Conservation (phyloP, 805 yeast genomes). For the Starmerella lactis-condensi region DNA sequence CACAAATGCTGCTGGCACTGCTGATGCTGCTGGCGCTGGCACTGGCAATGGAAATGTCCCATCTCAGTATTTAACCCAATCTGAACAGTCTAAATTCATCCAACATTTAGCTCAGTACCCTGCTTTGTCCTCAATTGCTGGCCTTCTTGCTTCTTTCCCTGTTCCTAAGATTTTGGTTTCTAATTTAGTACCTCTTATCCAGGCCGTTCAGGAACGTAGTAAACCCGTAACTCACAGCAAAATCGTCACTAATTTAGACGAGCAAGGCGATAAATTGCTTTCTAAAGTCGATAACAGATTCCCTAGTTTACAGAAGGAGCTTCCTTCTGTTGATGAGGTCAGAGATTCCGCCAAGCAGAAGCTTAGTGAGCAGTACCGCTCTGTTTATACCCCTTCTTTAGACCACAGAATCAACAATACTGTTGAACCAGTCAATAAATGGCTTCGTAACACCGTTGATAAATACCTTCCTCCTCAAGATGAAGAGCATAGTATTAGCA, state of each 20-base stretch:
- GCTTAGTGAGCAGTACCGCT: too few species aligned
- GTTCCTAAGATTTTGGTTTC: slow-evolving; percentile 39
- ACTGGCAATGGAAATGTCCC: too few species aligned
- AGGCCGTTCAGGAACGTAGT: slow-evolving; percentile 23
- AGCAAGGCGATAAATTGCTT: slow-evolving; percentile 38
- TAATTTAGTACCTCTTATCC: slow-evolving; percentile 40
- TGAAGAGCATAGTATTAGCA: too few species aligned
- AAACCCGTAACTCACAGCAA: slow-evolving; percentile 26
- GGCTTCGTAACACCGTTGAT: slow-evolving; percentile 30
- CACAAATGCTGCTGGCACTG: not conserved
- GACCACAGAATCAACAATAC: too few species aligned
- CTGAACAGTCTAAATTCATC: slow-evolving; percentile 25
- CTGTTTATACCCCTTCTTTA: too few species aligned
- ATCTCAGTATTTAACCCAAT: too few species aligned
- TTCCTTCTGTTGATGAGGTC: too few species aligned
- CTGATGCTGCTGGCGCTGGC: too few species aligned
- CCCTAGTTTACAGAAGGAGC: slow-evolving; percentile 45
- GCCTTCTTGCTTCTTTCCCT: slow-evolving; percentile 41
- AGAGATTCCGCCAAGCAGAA: too few species aligned
- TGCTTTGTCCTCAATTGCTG: slow-evolving; percentile 40
- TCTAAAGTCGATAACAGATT: slow-evolving; percentile 35
- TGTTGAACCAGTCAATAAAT: too few species aligned
- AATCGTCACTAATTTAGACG: slow-evolving; percentile 32
- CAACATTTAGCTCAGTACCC: slow-evolving; percentile 35
- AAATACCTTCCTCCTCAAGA: slow-evolving; percentile 30